phyloP scores from a whole-genome alignment of 192 early-diverging fungal species.

The Polychytrium aggregatum region DNA sequence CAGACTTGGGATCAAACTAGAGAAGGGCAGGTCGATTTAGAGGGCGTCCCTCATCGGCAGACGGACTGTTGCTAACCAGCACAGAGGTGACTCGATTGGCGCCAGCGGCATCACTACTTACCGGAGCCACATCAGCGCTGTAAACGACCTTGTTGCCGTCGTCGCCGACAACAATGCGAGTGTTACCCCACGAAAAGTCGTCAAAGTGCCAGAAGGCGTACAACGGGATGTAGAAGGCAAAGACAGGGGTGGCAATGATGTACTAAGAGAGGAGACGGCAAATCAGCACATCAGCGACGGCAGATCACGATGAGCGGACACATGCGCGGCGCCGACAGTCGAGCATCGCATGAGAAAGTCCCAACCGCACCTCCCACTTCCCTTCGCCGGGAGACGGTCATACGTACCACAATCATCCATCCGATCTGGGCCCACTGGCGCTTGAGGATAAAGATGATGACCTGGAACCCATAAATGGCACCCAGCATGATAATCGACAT shows the following conservation, averaged over 20 bases:
- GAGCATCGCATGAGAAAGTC: no score
- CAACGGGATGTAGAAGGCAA: conserved; percentile 55
- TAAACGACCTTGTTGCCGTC: conserved; percentile 55
- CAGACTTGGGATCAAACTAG: conserved; percentile 70
- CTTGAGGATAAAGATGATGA: conserved; percentile 83
- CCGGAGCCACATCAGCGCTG: conserved; percentile 53
- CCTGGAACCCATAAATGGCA: conserved; percentile 87
- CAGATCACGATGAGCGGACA: no score
- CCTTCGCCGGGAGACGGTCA: background rate
- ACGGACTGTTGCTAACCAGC: background rate
- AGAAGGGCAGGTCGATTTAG: no score
- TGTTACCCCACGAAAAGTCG: conserved; percentile 99
- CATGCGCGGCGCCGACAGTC: no score
- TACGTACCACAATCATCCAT: conserved; percentile 79
- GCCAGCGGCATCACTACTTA: no score
- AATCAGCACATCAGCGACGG: no score
- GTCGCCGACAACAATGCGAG: conserved; percentile 87
- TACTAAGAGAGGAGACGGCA: conserved; percentile 50
- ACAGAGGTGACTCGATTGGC: background rate
- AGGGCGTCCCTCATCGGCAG: background rate
- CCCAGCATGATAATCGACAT: conserved; percentile 82
- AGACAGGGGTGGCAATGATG: conserved; percentile 85
- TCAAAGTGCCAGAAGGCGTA: conserved; percentile 99
- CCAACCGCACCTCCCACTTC: conserved; percentile 16
- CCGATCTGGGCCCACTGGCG: conserved; percentile 72